Base-by-base conservation (phyloP, 257 asterid genomes). In the Fraxinus pennsylvanica region DNA sequence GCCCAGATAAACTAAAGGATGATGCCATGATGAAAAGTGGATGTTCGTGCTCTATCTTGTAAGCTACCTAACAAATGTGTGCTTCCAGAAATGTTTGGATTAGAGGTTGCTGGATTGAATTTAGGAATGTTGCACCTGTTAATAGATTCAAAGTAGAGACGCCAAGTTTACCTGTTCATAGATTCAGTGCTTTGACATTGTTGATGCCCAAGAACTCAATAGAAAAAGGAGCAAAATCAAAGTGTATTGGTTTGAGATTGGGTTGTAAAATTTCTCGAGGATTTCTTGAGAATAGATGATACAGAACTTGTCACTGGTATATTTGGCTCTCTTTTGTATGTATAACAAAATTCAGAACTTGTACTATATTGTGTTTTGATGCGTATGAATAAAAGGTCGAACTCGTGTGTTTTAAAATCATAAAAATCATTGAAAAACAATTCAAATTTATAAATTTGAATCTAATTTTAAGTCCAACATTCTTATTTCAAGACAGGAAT, bases 1-100 rank as follows among this genome's bases (percentile, higher is more conserved):
- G 33, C 45, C 38, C 93, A 94, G 98, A 86, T 79, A 94, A 92
- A 76, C 78, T 78, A 83, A 94, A 82, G 83, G 97, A 86, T 15
- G 86, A 85, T 66, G 73, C 92, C 29, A 45, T 82, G 82, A 91
- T 84, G 86, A 88, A 88, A 76, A 90, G 86, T 25, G 90, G 96
- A 45, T 92, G 97, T 84, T 85, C 86, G 35, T 92, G 97, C 87
- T 27, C 89, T 74, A 92, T 92, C 80, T 83, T 92, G 87, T 92
- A 76, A 81, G 82, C 33, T 68, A 50, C 35, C 15, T 39, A 70
- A 74, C 61, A 71, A 25, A 77, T 63, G 29, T 33, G 15, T 72
- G 73, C 67, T 71, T 83, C 72, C 74, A 57, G 68, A 8, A 47
- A 72, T 75, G 88, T 82, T 85, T 84, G 81, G 73, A 67, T 79